Evolutionary conservation across 1,284 basidiomycete species (phyloP).

Genomic region (Cryptococcus sp.): DNA sequence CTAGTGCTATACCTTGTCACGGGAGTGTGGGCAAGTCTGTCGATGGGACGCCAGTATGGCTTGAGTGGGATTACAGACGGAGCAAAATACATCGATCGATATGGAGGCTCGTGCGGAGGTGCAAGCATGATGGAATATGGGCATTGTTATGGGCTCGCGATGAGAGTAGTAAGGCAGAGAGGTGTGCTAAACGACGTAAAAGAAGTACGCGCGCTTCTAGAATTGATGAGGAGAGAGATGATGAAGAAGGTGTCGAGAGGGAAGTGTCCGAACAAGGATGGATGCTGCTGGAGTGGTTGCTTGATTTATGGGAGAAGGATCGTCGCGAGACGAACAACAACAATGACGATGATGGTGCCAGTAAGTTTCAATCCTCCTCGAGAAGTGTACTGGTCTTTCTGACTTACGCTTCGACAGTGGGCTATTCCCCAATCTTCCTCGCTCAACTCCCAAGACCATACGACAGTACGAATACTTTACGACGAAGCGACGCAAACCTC

Average conservation of each 20-base stretch:
- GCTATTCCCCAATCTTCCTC: slow-evolving; percentile 26
- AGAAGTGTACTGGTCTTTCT: no score
- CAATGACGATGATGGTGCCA: background rate
- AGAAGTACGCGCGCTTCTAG: background rate
- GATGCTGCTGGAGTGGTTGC: slow-evolving; percentile 34
- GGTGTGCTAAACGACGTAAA: background rate
- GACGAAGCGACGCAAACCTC: slow-evolving; percentile 22
- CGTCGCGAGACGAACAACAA: background rate
- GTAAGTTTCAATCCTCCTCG: background rate
- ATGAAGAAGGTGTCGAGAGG: slow-evolving; percentile 13
- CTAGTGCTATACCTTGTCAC: slow-evolving; percentile 9
- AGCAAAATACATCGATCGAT: slow-evolving; percentile 15
- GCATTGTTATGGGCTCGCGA: slow-evolving; percentile 24
- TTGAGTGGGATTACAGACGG: slow-evolving; percentile 15
- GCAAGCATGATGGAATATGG: slow-evolving; percentile 29
- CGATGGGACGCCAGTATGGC: slow-evolving; percentile 4
- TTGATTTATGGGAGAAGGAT: slow-evolving; percentile 36
- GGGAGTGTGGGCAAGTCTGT: background rate
- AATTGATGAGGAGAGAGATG: slow-evolving; percentile 7
- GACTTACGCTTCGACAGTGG: background rate
- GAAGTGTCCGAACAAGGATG: slow-evolving; percentile 28
- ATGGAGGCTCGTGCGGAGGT: slow-evolving; percentile 13
- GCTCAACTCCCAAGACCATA: slow-evolving; percentile 27
- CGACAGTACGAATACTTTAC: slow-evolving; percentile 11
- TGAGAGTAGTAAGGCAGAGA: background rate